Base-by-base conservation (phyloP, 2,329 filamentous ascomycete genomes). In the Colletotrichum trifolii region DNA sequence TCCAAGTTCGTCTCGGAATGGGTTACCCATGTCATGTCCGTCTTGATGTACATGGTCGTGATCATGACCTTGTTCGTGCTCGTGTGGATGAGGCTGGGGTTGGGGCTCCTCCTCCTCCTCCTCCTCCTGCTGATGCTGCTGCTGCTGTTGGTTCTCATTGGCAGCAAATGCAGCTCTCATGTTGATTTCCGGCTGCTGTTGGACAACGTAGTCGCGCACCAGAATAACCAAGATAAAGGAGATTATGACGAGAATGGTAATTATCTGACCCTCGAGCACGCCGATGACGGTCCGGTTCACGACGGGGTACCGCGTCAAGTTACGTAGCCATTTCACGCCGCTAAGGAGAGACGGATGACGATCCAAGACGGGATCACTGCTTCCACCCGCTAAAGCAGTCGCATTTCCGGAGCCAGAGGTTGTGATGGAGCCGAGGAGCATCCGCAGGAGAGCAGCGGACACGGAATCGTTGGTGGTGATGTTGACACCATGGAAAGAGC, bases 171-270 rank as follows among this genome's bases (percentile, higher is more conserved):
- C 87, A 8, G 85, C 90, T 0, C 89, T 90, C 82, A 96, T 90
- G 72, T 97, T 96, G 70, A 96, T 91, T 69, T 94, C 90, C 6
- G 95, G 96, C 74, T 99, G 96, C 75, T 99, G 96, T 75, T 99
- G 96, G 9, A 99, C 94, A 54, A 99, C 96, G 86, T 97, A 99
- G 79, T 99, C 96, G 50, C 96, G 85, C 50, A 99, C 97, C 4
- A 99, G 80, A 70, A 99, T 99, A 46, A 99, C 89, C n/a, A 99
- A 81, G 64, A 99, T 97, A 77, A 98, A 99, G 63, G 91, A 94
- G 48, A 97, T 86, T 8, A 99, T 95, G 54, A 98, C 93, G 10
- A 96, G 81, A 6, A 97, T 81, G 1, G 95, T 99, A 70, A 99
- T 97, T 52, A 98, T 87, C 74, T 97, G 94, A 4, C 96, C 96